A percentile compares a stretch with the other conserved stretches of the same genome.
phyloP scores from a whole-genome alignment of 2,329 filamentous ascomycete genomes.

The Dothistroma pini region DNA sequence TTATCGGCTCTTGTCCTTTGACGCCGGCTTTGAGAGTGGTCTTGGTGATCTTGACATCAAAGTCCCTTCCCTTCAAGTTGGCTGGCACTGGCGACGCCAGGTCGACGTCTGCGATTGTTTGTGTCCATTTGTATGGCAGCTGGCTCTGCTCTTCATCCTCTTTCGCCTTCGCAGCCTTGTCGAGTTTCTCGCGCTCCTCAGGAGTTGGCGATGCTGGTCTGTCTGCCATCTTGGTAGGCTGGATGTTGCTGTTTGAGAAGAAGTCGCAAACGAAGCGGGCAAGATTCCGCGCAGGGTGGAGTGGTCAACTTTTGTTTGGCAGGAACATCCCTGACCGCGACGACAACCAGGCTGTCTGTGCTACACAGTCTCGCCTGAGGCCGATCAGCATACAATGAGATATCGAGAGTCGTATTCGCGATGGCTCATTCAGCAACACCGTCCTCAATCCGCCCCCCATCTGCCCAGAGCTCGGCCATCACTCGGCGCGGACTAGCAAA shows the following conservation, averaged over 20 bases:
- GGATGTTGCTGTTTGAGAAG: conserved; percentile 1
- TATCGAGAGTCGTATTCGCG: too few species aligned
- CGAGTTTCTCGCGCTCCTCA: conserved; percentile 52
- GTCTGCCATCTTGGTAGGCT: conserved; percentile 19
- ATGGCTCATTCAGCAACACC: too few species aligned
- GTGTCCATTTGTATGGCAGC: conserved; percentile 95
- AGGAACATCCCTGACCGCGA: not conserved
- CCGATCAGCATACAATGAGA: too few species aligned
- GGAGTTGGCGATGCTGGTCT: conserved; percentile 46
- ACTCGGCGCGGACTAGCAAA: too few species aligned
- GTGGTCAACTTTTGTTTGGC: not conserved
- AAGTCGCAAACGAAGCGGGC: not conserved
- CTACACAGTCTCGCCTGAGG: not conserved
- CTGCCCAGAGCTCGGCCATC: too few species aligned
- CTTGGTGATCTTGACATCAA: conserved; percentile 80
- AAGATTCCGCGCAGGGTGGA: not conserved
- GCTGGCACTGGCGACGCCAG: conserved; percentile 72
- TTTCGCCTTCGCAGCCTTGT: conserved; percentile 60
- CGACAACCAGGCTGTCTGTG: not conserved
- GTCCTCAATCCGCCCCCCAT: too few species aligned
- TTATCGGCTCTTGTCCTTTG: conserved; percentile 82
- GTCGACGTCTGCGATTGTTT: conserved; percentile 86
- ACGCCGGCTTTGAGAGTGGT: conserved; percentile 72
- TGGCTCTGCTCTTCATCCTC: conserved; percentile 84
- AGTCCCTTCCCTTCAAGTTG: conserved; percentile 78